These are phyloP conservation scores for Cicer yamashitae DNA, from an alignment of 306 rosid genomes.

Conservation along the genomic window DNA sequence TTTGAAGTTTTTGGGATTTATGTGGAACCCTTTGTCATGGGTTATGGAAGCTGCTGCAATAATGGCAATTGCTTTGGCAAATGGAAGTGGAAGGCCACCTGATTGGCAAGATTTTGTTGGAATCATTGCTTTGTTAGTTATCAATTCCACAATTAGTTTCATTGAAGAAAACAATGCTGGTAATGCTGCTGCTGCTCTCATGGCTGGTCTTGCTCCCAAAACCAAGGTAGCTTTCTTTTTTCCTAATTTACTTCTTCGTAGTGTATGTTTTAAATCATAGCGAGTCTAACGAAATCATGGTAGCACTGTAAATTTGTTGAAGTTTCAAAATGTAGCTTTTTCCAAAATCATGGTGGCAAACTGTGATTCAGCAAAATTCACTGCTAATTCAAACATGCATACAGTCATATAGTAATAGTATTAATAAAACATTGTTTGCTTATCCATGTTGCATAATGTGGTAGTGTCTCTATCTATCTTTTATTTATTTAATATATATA, in stretches of 20 bases:
- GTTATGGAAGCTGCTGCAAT: conserved; percentile 99
- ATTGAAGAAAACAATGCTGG: conserved; percentile 96
- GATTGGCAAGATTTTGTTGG: conserved; percentile 98
- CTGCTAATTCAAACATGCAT: too few relatives aligned
- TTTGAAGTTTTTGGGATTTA: conserved; percentile 89
- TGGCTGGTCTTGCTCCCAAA: conserved; percentile 98
- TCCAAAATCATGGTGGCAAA: too few relatives aligned
- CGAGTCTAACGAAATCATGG: too few relatives aligned
- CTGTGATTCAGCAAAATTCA: too few relatives aligned
- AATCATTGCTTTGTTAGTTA: conserved; percentile 60
- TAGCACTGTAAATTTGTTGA: too few relatives aligned
- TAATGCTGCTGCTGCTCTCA: conserved; percentile 99
- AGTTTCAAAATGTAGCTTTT: too few relatives aligned
- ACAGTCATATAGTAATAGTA: neutral
- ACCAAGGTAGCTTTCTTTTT: conserved; percentile 62
- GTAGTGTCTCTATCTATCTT: neutral
- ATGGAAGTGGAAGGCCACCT: conserved; percentile 84
- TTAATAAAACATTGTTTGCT: neutral
- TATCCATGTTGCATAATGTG: neutral
- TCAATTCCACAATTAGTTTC: conserved; percentile 94
- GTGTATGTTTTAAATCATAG: too few relatives aligned
- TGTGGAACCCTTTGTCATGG: conserved; percentile 99
- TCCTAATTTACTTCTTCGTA: too few relatives aligned
- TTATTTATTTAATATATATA: neutral
- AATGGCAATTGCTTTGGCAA: conserved; percentile 92